Conservation (phyloP, 2,329 filamentous ascomycete species). For the Talaromyces sp. region DNA sequence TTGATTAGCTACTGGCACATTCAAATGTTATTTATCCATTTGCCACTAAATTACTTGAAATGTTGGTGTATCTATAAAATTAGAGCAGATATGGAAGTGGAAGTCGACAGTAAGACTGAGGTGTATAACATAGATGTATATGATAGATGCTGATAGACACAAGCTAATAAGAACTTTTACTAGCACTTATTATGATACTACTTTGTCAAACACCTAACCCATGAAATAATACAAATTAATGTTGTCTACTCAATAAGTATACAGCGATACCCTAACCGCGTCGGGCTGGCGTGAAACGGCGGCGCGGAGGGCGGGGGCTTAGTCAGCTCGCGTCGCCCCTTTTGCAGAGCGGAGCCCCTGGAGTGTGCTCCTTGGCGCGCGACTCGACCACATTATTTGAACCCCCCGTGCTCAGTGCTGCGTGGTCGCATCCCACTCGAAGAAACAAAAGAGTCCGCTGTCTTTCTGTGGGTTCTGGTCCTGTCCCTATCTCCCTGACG, state of each 20-base stretch:
- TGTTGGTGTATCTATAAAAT: too few species aligned
- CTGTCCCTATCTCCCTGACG: not conserved
- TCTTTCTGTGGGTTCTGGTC: not conserved
- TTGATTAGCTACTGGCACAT: too few species aligned
- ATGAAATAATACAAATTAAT: too few species aligned
- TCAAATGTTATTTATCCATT: too few species aligned
- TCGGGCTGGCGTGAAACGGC: not conserved
- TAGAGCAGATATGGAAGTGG: too few species aligned
- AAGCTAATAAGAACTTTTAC: too few species aligned
- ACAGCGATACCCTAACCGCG: not conserved
- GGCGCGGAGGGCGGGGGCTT: slow-evolving; percentile 14
- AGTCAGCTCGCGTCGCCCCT: slow-evolving; percentile 27
- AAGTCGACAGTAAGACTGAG: too few species aligned
- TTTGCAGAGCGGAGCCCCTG: slow-evolving; percentile 16
- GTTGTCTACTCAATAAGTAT: not conserved
- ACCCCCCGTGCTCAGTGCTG: not conserved
- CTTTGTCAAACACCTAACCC: too few species aligned
- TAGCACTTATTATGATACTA: too few species aligned
- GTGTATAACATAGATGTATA: too few species aligned
- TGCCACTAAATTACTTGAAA: too few species aligned
- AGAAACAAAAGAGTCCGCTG: not conserved
- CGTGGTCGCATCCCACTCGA: not conserved
- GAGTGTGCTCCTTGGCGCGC: not conserved
- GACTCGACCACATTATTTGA: not conserved
- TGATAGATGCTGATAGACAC: too few species aligned